Percentiles rank a stretch among this genome's conserved stretches.
Conservation (phyloP, 176 grass and related monocot genomes). For the Ampelocalamus luodianensis region DNA sequence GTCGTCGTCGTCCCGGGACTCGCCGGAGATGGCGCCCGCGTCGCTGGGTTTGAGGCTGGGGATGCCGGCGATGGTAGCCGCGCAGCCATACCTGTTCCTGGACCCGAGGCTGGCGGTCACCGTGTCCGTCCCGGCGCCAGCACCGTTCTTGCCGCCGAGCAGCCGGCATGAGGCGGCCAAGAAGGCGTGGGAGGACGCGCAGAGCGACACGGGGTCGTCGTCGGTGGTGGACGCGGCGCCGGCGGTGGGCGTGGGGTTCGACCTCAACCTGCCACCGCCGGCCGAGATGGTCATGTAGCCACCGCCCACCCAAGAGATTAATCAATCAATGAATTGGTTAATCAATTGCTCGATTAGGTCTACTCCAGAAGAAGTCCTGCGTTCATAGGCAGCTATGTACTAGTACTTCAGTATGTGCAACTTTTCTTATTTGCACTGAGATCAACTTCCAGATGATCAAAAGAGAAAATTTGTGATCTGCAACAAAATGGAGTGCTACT, state of each 20-base stretch:
- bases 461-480: too few relatives aligned
- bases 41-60: constrained; percentile 51
- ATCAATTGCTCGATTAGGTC: neutral
- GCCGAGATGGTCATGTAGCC: constrained; percentile 13
- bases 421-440: too few relatives aligned
- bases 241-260: neutral
- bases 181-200: neutral
- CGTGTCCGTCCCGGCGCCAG: constrained; percentile 28
- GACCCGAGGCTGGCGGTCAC: constrained; percentile 49
- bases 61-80: constrained; percentile 11
- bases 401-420: too few relatives aligned
- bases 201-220: neutral
- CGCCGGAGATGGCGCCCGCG: neutral
- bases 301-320: neutral
- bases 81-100: constrained; percentile 42
- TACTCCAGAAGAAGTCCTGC: neutral
- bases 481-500: too few relatives aligned
- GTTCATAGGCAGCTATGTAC: too few relatives aligned
- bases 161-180: neutral
- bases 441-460: too few relatives aligned
- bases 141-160: neutral
- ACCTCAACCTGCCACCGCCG: constrained; percentile 29
- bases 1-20: constrained; percentile 27
- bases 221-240: neutral
- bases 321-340: neutral